Conservation (phyloP, 2,329 filamentous ascomycete genomes). For the Podosphaera fusca region DNA sequence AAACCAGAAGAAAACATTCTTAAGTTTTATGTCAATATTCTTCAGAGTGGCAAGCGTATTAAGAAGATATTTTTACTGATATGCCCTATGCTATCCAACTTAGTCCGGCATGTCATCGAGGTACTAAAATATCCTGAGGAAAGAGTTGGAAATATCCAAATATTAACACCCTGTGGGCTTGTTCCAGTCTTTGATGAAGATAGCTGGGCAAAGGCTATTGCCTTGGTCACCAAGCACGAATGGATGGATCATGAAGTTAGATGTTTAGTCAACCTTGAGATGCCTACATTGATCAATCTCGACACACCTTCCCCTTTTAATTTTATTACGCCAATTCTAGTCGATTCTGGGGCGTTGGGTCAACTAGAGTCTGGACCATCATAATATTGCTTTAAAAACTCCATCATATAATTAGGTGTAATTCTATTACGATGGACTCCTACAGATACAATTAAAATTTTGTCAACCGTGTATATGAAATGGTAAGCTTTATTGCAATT, state of each 20-base stretch:
- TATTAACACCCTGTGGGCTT: slow-evolving; percentile 9
- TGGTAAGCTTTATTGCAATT: no score
- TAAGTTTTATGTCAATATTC: slow-evolving; percentile 11
- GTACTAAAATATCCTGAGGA: slow-evolving; percentile 5
- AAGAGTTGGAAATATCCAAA: slow-evolving; percentile 7
- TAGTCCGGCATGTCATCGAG: slow-evolving; percentile 10
- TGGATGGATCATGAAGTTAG: slow-evolving; percentile 16
- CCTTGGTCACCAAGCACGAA: slow-evolving; percentile 7
- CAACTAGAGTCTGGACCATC: not conserved
- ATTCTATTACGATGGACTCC: no score
- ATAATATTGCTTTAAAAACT: no score
- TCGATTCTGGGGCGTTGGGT: not conserved
- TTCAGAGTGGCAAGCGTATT: slow-evolving; percentile 8
- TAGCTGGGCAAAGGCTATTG: slow-evolving; percentile 8
- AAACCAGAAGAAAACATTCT: no score
- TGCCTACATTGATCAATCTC: not conserved
- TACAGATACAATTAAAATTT: no score
- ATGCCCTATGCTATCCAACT: slow-evolving; percentile 10
- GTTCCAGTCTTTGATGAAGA: slow-evolving; percentile 9
- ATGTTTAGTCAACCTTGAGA: slow-evolving; percentile 8
- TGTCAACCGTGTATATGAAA: no score
- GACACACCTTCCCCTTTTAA: not conserved
- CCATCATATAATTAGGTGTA: no score
- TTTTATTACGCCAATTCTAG: not conserved
- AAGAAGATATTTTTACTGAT: slow-evolving; percentile 7